phyloP scores from a whole-genome alignment of 2,329 filamentous ascomycete genomes.

The Aspergillus novoparasiticus region DNA sequence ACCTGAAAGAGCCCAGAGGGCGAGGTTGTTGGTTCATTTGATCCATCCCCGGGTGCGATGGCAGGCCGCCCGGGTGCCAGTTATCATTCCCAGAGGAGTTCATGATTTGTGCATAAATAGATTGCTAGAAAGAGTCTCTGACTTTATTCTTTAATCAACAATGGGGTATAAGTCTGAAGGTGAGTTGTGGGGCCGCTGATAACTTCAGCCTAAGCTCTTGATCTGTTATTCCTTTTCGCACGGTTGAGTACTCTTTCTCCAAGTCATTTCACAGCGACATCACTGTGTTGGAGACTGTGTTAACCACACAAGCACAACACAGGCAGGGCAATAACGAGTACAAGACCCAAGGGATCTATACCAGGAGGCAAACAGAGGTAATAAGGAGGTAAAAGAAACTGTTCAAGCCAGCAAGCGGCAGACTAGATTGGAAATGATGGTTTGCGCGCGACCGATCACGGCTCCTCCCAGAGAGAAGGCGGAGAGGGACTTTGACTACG shows the following conservation, averaged over 20 bases:
- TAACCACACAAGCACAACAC: conserved; percentile 8
- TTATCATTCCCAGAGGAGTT: conserved; percentile 46
- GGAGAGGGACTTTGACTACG: conserved; percentile 34
- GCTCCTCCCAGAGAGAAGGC: conserved; percentile 36
- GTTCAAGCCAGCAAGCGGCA: conserved; percentile 22
- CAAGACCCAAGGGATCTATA: conserved; percentile 4
- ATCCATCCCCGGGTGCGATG: conserved; percentile 46
- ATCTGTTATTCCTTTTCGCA: conserved; percentile 26
- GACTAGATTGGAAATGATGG: conserved; percentile 27
- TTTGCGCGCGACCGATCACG: conserved; percentile 44
- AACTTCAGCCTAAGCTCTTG: conserved; percentile 15
- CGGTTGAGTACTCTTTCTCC: conserved; percentile 25
- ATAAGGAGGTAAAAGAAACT: conserved; percentile 1
- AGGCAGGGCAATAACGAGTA: not conserved
- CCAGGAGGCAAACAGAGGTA: conserved; percentile 8
- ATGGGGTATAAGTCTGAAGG: not conserved
- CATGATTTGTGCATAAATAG: conserved; percentile 36
- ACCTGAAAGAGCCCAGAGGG: conserved; percentile 49
- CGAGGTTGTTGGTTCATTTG: conserved; percentile 46
- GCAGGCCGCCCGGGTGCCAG: conserved; percentile 46
- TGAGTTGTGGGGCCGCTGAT: conserved; percentile 8
- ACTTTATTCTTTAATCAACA: not conserved
- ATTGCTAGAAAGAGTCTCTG: conserved; percentile 8
- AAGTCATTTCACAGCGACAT: conserved; percentile 33
- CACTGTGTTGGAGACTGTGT: conserved; percentile 24